Base-by-base conservation (phyloP, 768 basidiomycete species). In the Tylopilus felleus region DNA sequence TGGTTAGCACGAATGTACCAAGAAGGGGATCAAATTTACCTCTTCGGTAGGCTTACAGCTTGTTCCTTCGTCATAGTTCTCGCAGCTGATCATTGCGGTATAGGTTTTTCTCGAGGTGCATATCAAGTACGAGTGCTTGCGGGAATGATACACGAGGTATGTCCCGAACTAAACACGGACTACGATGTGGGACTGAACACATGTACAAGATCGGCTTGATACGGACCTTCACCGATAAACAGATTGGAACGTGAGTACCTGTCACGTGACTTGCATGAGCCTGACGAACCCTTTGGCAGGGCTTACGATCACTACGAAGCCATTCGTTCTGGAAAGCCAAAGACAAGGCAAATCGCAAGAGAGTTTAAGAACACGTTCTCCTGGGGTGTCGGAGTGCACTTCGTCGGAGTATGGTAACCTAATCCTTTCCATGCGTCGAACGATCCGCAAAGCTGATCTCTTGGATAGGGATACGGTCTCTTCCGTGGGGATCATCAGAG, bases 31-130 rank as follows among this genome's bases (percentile, higher is more conserved):
- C 59, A 58, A 5, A 73, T 74, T 51, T 74, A 63, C 52, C 61
- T 74, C 17, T 74, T 74, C 45, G 73, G 73, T 71, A 36, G n/a
- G n/a, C n/a, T n/a, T n/a, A n/a, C n/a, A 1, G 49, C 29, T 31
- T 16, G 4, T 2, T 40, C 47, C 36, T 14, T 47, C 2, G 8
- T n/a, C 10, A 7, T 8, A 6, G 0, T 16, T 17, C 22, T 43
- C 1, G 40, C 13, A 12, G 28, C 14, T 43, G 13, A 48, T 25
- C 3, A 27, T 41, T 2, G 1, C 6, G 10, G 8, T 25, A 0
- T 23, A 72, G 71, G 71, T 27, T 79, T 79, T 55, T 77, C 77
- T 28, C 69, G 78, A 27, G 77, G 78, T 22, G 73, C 74, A 28
- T 75, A 74, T 54, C 70, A 74, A 49, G 74, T 73, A 0, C 68